Evolutionary conservation across 2,329 filamentous ascomycete genomes (phyloP), one percentile per base, ranked within the genome.

Genomic region (Phaeophleospora eucalypticola): DNA sequence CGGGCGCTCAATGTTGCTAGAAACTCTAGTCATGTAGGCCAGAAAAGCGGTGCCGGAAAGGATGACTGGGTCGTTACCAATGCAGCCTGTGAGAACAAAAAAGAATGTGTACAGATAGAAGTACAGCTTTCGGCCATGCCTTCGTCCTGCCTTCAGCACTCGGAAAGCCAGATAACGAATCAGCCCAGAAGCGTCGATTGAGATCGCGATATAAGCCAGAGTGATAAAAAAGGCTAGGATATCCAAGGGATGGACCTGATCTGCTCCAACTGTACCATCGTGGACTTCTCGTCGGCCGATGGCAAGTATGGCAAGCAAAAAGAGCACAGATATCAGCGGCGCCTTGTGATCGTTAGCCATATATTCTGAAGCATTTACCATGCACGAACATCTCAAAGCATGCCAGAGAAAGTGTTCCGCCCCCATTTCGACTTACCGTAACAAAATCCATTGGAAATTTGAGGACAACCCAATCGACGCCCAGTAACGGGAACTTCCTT

Each of bases 221-320:
- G 83, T 86, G 36, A 88, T 71, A 68, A 89, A 88, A 67, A 88
- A 88, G 14, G 74, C 68, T 82, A 88, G 86, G 50, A 87, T 87
- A 51, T 88, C 83, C 54, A 86, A 75, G 0, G 84, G 84, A 2
- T 73, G 72, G 55, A 89, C 88, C 58, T 81, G 72, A 57, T 85
- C 70, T 1, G 81, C 72, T 0, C 84, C 84, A 6, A 85, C 65
- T 0, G 81, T 87, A 2, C 84, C 85, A 57, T 80, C 84, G n/a
- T 77, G 71, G 0, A 88, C 82, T 65, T 88, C 85, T 46, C 76
- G 55, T 18, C 75, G 69, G 1, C 83, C 83, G 58, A 88, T 88
- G 4, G 84, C 83, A 18, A 74, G 59, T 41, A 87, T 85, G 33
- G 83, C 83, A 4, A 88, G 76, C 16, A 88, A 69, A 56, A 88